Conservation (phyloP, 169 alveolate species). For the Plasmodium relictum region DNA sequence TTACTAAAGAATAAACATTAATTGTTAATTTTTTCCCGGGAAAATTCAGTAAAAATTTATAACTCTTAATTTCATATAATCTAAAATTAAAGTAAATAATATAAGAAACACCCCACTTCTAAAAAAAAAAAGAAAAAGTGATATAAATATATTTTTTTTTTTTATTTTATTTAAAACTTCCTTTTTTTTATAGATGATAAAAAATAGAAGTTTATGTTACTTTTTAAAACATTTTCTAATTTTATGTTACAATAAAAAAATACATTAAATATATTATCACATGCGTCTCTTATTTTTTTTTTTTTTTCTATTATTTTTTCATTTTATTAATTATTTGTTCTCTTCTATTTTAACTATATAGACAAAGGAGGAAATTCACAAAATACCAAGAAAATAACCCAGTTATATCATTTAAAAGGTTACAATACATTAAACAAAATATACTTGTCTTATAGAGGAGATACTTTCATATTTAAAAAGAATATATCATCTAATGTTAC, state of each 20-base stretch:
- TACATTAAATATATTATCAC: not conserved
- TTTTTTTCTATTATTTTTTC: not conserved
- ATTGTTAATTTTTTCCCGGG: too few species aligned
- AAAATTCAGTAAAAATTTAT: too few species aligned
- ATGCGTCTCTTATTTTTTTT: not conserved
- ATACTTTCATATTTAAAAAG: constrained; percentile 6
- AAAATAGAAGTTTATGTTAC: not conserved
- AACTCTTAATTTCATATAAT: too few species aligned
- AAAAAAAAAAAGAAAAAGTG: not conserved
- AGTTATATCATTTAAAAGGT: constrained; percentile 3
- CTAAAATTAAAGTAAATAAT: not conserved
- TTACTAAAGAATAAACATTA: too few species aligned
- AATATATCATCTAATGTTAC: constrained; percentile 6
- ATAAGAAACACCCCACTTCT: not conserved
- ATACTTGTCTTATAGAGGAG: not conserved
- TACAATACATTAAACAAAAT: constrained; percentile 1
- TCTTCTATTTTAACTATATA: constrained; percentile 7
- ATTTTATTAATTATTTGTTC: not conserved
- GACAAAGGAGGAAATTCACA: constrained; percentile 8
- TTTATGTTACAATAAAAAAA: constrained; percentile 17
- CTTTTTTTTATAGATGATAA: constrained; percentile 22
- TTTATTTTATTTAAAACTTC: not conserved
- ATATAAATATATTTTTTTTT: not conserved
- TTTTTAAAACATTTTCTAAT: constrained; percentile 11
- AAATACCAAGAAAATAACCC: not conserved